These are phyloP conservation scores for Trifolium subterraneum DNA, from an alignment of 306 rosid genomes.

Conservation along the genomic window DNA sequence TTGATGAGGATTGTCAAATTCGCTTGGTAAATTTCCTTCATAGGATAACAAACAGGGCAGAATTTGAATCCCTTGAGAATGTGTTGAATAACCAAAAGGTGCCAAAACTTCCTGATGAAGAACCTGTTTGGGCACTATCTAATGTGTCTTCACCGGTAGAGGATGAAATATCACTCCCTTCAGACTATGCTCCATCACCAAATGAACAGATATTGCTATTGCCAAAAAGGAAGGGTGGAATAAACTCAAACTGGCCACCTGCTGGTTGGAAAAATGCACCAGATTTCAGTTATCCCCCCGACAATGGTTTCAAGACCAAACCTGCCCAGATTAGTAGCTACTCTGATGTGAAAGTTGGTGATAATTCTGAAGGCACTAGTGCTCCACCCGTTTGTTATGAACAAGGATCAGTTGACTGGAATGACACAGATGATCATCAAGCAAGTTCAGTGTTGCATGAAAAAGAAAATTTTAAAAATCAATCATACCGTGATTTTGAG, in stretches of 20 bases:
- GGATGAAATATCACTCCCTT: constrained; percentile 41
- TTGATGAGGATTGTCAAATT: constrained; percentile 62
- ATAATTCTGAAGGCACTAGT: constrained; percentile 42
- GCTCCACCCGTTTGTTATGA: constrained; percentile 43
- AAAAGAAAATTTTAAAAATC: constrained; percentile 46
- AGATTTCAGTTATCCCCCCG: constrained; percentile 68
- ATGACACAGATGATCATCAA: constrained; percentile 45
- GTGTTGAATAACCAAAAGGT: constrained; percentile 73
- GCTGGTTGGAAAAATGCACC: constrained; percentile 90
- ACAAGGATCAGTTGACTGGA: constrained; percentile 60
- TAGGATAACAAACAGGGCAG: constrained; percentile 79
- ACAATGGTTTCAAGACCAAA: constrained; percentile 60
- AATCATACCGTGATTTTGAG: constrained; percentile 38
- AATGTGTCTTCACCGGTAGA: constrained; percentile 45
- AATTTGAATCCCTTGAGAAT: constrained; percentile 70
- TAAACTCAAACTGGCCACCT: constrained; percentile 70
- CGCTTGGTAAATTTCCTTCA: constrained; percentile 89
- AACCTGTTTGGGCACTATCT: constrained; percentile 74
- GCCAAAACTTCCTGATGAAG: constrained; percentile 70
- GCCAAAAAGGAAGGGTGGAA: constrained; percentile 55
- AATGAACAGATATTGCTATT: constrained; percentile 52
- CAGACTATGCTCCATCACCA: constrained; percentile 38
- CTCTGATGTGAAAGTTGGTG: constrained; percentile 44
- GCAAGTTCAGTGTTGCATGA: constrained; percentile 47
- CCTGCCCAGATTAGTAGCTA: constrained; percentile 46